Base-by-base conservation (phyloP, 352 stramenopile species). In the Phytopythium cucurbitacearum region DNA sequence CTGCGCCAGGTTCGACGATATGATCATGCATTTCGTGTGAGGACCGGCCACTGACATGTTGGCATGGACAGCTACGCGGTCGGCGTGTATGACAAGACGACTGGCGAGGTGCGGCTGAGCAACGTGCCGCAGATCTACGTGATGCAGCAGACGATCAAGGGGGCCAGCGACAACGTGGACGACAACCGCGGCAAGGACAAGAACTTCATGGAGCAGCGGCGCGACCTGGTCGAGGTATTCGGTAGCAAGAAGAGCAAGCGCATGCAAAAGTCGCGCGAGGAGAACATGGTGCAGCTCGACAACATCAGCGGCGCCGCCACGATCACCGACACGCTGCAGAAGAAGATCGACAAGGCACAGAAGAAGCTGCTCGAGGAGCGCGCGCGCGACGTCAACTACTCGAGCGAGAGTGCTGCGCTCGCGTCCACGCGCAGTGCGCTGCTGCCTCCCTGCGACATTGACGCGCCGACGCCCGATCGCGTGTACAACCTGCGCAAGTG, bases 121-220 rank as follows among this genome's bases (percentile, higher is more conserved):
- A 89, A 91, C 64, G 73, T 94, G 21, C 59, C 73, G 38, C 83
- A 94, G 70, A 62, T 94, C 52, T 94, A 94, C 67, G 80, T 94
- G 47, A 87, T 94, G 80, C 83, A 94, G 53, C 83, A 94, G 56
- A 82, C 63, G 13, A 71, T 91, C 40, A 91, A 91, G 62, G 80
- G 80, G 46, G 64, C 67, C 12, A 73, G 63, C 8, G 77, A 90
- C 53, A 83, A 89, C 34, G 66, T 87, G 40, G 71, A 89, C 55
- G 77, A 87, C 52, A 77, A 85, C 56, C 69, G 68, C 39, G 75
- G 72, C 57, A 64, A 79, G 1, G 62, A 57, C 60, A 85, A 85
- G 64, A 84, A 52, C 60, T 84, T 64, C 53, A 78, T 86, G 64
- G 79, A 92, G 42, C 67, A 87, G 60, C 69, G 77, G 44, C 72